A percentile compares a stretch with the other conserved stretches of the same genome.
phyloP scores from a whole-genome alignment of 2,329 filamentous ascomycete species.

The Penicillium sp. region DNA sequence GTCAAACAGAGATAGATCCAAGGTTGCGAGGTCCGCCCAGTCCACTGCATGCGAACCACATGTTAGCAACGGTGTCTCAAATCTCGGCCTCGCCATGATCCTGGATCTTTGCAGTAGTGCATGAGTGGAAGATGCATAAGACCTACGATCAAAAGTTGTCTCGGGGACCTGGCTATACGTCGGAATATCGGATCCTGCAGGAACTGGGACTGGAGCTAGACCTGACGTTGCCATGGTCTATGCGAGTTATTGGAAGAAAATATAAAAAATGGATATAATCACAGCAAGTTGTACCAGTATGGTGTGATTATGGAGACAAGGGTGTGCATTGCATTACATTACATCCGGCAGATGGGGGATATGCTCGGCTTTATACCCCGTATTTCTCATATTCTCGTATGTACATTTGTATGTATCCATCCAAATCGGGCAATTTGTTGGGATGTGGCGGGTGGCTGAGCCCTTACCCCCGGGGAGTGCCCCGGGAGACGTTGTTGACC shows the following conservation, averaged over 20 bases:
- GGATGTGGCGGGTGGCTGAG: too few species aligned
- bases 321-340: neutral
- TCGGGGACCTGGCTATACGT: conserved; percentile 9
- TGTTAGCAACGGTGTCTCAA: neutral
- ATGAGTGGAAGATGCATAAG: neutral
- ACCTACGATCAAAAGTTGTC: conserved; percentile 8
- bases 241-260: neutral
- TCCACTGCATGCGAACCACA: conserved; percentile 13
- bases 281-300: neutral
- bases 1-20: conserved; percentile 54
- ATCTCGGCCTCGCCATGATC: accelerated
- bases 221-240: conserved; percentile 1
- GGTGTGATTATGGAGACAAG: neutral
- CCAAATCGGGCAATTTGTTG: conserved; percentile 6
- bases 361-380: neutral
- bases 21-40: conserved; percentile 56
- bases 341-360: neutral
- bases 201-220: neutral
- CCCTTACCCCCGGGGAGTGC: too few species aligned
- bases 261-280: neutral
- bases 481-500: too few species aligned
- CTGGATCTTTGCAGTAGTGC: neutral
- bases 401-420: neutral
- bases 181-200: conserved; percentile 2
- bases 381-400: neutral